Percentiles rank a stretch among this genome's conserved stretches.
Conservation (phyloP, 2,329 filamentous ascomycete species). For the Periconia sp. region DNA sequence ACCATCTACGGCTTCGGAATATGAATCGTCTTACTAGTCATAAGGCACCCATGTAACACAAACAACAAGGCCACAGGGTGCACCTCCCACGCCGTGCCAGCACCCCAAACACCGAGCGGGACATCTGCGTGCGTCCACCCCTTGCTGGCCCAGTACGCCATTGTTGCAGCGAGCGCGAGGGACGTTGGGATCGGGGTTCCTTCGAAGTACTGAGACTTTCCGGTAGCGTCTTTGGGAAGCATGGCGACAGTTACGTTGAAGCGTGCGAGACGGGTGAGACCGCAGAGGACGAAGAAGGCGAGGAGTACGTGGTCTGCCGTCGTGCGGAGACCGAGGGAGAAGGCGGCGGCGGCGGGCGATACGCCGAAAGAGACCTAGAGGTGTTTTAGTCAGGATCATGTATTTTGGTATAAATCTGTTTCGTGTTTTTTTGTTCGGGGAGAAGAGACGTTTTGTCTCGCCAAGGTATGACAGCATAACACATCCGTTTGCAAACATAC, state of each 20-base stretch:
- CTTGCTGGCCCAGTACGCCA: conserved; percentile 85
- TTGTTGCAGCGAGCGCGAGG: conserved; percentile 74
- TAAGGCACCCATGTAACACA: conserved; percentile 84
- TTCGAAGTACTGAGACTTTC: conserved; percentile 95
- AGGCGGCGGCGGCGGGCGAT: conserved; percentile 82
- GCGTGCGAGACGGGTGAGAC: conserved; percentile 86
- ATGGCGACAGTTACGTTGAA: conserved; percentile 95
- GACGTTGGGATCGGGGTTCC: conserved; percentile 95
- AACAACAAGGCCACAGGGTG: conserved; percentile 83
- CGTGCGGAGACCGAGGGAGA: conserved; percentile 85
- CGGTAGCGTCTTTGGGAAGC: conserved; percentile 86
- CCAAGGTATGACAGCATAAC: too few species aligned
- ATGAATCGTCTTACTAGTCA: conserved; percentile 93
- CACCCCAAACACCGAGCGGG: conserved; percentile 71
- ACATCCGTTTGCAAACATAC: conserved; percentile 54
- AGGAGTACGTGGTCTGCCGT: conserved; percentile 78
- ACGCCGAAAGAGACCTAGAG: conserved; percentile 93
- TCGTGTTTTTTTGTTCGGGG: background rate
- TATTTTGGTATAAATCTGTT: background rate
- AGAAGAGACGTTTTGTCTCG: background rate
- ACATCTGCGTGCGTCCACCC: conserved; percentile 78
- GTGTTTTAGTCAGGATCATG: background rate
- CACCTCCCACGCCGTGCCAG: conserved; percentile 73
- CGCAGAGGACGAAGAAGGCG: conserved; percentile 90
- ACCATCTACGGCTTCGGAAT: conserved; percentile 75